Evolutionary conservation across 1,139 yeast species (phyloP).

Genomic region (Blastobotrys ciferrii): DNA sequence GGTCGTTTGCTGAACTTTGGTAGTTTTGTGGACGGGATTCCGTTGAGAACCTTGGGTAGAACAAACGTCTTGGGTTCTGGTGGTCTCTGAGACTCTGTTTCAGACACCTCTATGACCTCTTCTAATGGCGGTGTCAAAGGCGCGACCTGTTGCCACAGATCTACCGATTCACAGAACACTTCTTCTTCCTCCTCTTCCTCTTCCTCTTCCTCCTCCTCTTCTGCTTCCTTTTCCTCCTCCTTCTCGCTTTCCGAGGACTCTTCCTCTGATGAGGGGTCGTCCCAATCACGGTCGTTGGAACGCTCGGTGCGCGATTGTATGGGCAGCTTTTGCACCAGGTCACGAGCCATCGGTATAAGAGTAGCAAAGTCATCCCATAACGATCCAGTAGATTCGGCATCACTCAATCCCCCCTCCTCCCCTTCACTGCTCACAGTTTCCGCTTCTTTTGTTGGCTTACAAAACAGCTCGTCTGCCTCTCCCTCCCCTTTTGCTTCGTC

Average conservation of each 20-base stretch:
- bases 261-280: no score
- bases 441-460: no score
- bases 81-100: not conserved
- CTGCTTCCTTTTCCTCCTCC: constrained; percentile 25
- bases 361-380: constrained; percentile 1
- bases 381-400: not conserved
- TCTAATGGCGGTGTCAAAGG: not conserved
- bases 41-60: no score
- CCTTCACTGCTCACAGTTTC: not conserved
- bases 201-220: constrained; percentile 10
- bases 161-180: not conserved
- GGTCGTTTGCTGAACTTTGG: no score
- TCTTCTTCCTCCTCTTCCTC: constrained; percentile 10
- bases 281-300: not conserved
- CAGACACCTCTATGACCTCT: not conserved
- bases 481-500: not conserved
- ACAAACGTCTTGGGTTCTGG: not conserved
- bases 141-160: not conserved
- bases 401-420: not conserved
- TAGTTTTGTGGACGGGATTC: no score
- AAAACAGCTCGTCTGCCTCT: not conserved
- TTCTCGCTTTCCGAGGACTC: no score
- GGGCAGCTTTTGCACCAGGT: not conserved
- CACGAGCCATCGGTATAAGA: not conserved
- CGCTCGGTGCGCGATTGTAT: not conserved